A percentile compares a stretch with the other conserved stretches of the same genome.
Evolutionary conservation across 2,329 filamentous ascomycete genomes (phyloP).

Genomic region (Dryadomyces quercivorus): DNA sequence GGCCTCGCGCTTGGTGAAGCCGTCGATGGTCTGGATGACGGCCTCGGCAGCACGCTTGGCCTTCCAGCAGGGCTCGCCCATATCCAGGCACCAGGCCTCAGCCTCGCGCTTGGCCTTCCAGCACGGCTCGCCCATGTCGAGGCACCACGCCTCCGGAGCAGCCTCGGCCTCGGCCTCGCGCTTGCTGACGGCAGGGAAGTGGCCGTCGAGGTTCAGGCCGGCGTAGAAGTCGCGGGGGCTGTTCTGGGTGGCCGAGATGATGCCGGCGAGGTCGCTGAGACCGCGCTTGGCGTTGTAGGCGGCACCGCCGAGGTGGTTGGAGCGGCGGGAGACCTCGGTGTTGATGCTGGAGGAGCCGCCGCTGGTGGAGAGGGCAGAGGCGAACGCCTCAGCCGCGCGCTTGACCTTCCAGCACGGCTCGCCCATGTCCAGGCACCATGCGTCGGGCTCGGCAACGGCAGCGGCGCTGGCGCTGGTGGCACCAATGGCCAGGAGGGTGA

Average conservation of each 20-base stretch:
- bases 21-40: slow-evolving; percentile 1
- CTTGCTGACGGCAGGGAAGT: slow-evolving; percentile 9
- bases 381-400: slow-evolving; percentile 10
- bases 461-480: slow-evolving; percentile 10
- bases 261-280: slow-evolving; percentile 11
- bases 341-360: neutral
- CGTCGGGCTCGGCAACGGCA: slow-evolving; percentile 8
- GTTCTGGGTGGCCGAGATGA: slow-evolving; percentile 13
- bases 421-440: slow-evolving; percentile 9
- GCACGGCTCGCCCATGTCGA: slow-evolving; percentile 9
- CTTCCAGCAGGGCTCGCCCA: slow-evolving; percentile 12
- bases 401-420: slow-evolving; percentile 13
- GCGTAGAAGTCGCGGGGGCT: slow-evolving; percentile 13
- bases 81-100: slow-evolving; percentile 7
- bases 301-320: slow-evolving; percentile 9
- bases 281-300: slow-evolving; percentile 12
- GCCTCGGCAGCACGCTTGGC: slow-evolving; percentile 11
- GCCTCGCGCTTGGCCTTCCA: slow-evolving; percentile 12
- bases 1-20: slow-evolving; percentile 7
- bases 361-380: slow-evolving; percentile 4
- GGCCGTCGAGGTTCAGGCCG: slow-evolving; percentile 9
- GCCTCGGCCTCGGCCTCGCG: slow-evolving; percentile 5
- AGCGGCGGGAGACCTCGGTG: slow-evolving; percentile 7
- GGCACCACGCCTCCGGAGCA: slow-evolving; percentile 8
- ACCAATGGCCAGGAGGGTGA: slow-evolving; percentile 10